A percentile compares a stretch with the other conserved stretches of the same genome.
phyloP scores from a whole-genome alignment of 352 stramenopile genomes.

The Saprolegnia parasitica region DNA sequence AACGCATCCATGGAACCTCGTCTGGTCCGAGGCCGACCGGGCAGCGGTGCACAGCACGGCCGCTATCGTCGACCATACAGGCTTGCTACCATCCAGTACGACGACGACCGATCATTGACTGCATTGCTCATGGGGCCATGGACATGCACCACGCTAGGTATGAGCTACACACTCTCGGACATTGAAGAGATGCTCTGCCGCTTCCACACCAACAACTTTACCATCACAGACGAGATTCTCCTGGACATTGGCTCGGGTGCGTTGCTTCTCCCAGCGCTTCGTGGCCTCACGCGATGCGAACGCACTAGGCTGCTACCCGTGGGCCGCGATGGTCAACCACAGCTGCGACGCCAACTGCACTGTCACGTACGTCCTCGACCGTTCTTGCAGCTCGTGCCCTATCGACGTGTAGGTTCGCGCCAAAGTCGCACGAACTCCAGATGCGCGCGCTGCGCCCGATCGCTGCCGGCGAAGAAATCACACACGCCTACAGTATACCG shows the following conservation, averaged over 20 bases:
- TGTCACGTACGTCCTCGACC: conserved; percentile 44
- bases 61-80: conserved; percentile 43
- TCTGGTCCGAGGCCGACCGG: conserved; percentile 56
- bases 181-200: conserved; percentile 63
- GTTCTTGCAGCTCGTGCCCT: neutral
- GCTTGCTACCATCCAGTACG: conserved; percentile 38
- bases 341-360: conserved; percentile 64
- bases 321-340: conserved; percentile 75
- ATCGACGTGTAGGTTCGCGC: conserved; percentile 37
- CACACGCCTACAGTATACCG: conserved; percentile 55
- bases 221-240: conserved; percentile 61
- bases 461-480: conserved; percentile 47
- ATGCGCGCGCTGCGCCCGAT: conserved; percentile 55
- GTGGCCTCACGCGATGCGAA: neutral
- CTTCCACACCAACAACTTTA: conserved; percentile 76
- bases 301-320: conserved; percentile 40
- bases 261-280: neutral
- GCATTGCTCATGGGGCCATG: conserved; percentile 31
- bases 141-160: neutral
- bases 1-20: conserved; percentile 35
- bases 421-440: conserved; percentile 42
- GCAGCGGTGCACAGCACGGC: conserved; percentile 40
- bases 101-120: too few species aligned
- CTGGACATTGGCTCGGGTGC: conserved; percentile 45
- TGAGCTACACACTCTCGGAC: conserved; percentile 32